Percentiles rank a stretch among this genome's conserved stretches.
These are phyloP conservation scores for Lolium perenne DNA, from an alignment of 176 grass and related monocot genomes.

Conservation along the genomic window DNA sequence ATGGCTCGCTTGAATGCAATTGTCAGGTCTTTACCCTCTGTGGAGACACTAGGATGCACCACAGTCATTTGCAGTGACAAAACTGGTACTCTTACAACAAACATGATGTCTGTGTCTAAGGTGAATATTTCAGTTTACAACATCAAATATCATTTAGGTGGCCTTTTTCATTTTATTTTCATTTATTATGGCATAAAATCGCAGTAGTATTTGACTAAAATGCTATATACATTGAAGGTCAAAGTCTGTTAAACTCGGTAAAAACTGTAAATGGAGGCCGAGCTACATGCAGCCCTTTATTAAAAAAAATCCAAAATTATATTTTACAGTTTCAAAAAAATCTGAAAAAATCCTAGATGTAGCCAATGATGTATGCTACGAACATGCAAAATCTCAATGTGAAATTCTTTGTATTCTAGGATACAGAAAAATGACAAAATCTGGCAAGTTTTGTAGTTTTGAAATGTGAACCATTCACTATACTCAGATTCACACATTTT, in stretches of 20 bases:
- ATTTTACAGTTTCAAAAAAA: no score
- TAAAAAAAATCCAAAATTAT: no score
- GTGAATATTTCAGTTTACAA: conserved; percentile 45
- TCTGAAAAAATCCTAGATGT: no score
- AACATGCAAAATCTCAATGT: no score
- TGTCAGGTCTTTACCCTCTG: conserved; percentile 93
- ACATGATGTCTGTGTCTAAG: conserved; percentile 99
- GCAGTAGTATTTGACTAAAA: conserved; percentile 4
- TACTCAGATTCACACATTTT: no score
- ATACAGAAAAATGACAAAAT: no score
- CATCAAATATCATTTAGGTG: conserved; percentile 37
- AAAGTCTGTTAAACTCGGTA: background rate
- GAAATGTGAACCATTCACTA: no score
- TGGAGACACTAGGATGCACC: conserved; percentile 96
- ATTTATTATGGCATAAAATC: background rate
- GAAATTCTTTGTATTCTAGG: no score
- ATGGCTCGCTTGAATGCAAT: conserved; percentile 98
- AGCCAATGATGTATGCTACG: no score
- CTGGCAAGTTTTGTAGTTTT: no score
- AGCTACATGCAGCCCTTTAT: no score
- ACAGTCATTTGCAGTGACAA: conserved; percentile 99
- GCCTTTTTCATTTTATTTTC: conserved; percentile 25
- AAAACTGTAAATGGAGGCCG: no score
- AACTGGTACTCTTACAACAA: conserved; percentile 97
- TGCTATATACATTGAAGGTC: background rate